Evolutionary conservation across 1,284 basidiomycete species (phyloP), one percentile per base, ranked within the genome.

Genomic region (Ceratobasidium sp.): DNA sequence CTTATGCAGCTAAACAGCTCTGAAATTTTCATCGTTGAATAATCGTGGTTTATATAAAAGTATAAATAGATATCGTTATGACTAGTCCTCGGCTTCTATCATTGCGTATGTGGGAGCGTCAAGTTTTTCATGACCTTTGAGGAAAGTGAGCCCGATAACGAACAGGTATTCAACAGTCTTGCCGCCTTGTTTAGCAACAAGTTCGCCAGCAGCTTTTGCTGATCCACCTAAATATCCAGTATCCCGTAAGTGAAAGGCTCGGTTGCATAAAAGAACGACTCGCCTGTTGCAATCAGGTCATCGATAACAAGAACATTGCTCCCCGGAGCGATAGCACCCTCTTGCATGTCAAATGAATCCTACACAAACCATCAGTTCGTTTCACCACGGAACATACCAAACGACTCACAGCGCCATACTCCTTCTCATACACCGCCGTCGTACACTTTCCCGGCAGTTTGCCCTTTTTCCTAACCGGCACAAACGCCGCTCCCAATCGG

Each of bases 321-420:
- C 46, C 95, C 95, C 1, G 91, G 89, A 81, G 90, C 85, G 83
- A 99, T 94, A 1, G 94, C 92, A 77, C 92, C 94, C 56, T 90
- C 88, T 86, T 99, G 98, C 91, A 99, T 97, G 86, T 99, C 96
- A 83, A 98, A 98, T 13, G 90, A 87, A 83, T 98, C 97, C 93
- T 96, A 78, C 26, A 73, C 23, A 48, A 12, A 26, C 5, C 40
- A 67, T 48, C 59, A 44, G 3, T 38, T 13, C 13, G 7, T 13
- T 33, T 50, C 23, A 71, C 65, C 38, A 23, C 23, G 65, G 2
- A 52, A 52, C 26, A 75, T n/a, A 28, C 23, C 6, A 52, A 52
- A 52, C 50, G n/a, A 87, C 91, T 84, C 82, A 94, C 94, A 59
- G 85, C 83, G 46, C 97, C 98, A 83, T 99, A 99, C 84, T 99